These are phyloP conservation scores for Lagenidium giganteum DNA, from an alignment of 352 stramenopile genomes.

Conservation along the genomic window DNA sequence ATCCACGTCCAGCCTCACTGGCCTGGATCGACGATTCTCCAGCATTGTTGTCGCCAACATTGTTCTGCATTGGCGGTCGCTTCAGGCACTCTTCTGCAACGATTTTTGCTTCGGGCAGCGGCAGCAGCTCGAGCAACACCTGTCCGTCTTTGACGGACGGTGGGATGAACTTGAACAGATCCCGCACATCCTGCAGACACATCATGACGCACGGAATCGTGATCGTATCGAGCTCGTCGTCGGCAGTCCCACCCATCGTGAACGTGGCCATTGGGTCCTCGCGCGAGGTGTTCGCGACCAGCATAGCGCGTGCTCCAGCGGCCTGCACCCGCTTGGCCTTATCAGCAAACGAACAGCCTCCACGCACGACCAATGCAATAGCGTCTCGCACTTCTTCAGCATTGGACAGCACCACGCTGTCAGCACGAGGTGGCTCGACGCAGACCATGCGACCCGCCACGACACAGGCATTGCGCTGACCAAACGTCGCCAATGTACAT, in stretches of 20 bases:
- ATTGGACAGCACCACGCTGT: conserved; percentile 43
- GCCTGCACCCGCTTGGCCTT: conserved; percentile 56
- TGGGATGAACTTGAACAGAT: conserved; percentile 60
- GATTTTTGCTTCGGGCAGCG: conserved; percentile 2
- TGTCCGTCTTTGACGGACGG: conserved; percentile 36
- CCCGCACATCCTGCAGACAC: conserved; percentile 48
- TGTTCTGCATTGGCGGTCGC: conserved; percentile 8
- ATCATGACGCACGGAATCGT: conserved; percentile 66
- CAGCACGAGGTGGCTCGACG: conserved; percentile 51
- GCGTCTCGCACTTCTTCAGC: conserved; percentile 32
- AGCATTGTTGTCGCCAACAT: conserved; percentile 13
- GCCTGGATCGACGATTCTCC: not conserved
- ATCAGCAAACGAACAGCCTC: conserved; percentile 60
- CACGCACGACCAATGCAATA: conserved; percentile 60
- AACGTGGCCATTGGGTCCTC: conserved; percentile 55
- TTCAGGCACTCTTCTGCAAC: conserved; percentile 11
- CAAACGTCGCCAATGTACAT: conserved; percentile 64
- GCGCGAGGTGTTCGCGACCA: conserved; percentile 48
- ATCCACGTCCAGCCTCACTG: conserved; percentile 18
- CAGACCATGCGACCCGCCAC: conserved; percentile 35
- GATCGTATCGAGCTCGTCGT: conserved; percentile 17
- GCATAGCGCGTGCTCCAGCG: conserved; percentile 49
- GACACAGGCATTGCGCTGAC: conserved; percentile 20
- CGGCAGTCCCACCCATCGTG: conserved; percentile 39
- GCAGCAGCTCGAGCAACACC: conserved; percentile 41